Conservation (phyloP, 768 basidiomycete species). For the Rhodotorula graminis region DNA sequence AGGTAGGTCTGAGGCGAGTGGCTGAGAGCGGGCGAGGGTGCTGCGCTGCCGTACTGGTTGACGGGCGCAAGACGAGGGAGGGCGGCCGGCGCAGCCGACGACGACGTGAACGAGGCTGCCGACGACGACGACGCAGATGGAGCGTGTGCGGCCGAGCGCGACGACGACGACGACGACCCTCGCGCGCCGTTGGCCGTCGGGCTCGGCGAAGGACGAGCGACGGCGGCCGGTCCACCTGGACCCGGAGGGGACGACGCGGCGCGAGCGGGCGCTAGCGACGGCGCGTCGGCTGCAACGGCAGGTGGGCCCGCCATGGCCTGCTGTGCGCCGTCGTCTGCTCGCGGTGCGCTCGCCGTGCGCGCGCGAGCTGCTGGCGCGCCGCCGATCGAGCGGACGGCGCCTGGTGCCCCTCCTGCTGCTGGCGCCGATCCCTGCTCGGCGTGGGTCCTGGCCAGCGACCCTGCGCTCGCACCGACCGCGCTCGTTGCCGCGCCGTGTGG, state of each 20-base stretch:
- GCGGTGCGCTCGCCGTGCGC: conserved; percentile 4
- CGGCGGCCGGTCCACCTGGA: background rate
- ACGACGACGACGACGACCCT: background rate
- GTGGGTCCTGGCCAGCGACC: background rate
- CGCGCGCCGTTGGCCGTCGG: background rate
- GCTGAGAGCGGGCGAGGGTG: background rate
- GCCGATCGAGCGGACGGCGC: background rate
- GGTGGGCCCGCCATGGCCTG: background rate
- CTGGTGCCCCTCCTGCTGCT: background rate
- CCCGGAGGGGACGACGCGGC: conserved; percentile 18
- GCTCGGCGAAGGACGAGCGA: conserved; percentile 4
- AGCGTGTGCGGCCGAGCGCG: background rate
- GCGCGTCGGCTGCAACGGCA: background rate
- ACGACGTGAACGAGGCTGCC: background rate
- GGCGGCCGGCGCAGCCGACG: background rate
- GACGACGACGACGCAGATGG: conserved; percentile 7
- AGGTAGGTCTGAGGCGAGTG: background rate
- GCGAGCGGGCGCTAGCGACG: conserved; percentile 11
- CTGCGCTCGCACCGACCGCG: background rate
- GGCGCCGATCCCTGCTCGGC: background rate
- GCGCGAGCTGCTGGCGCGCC: background rate
- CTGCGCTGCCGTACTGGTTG: background rate
- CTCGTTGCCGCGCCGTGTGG: background rate
- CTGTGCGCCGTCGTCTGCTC: background rate
- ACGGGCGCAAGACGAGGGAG: conserved; percentile 2